Conservation (phyloP, 1,284 basidiomycete species). For the Moesziomyces antarcticus region DNA sequence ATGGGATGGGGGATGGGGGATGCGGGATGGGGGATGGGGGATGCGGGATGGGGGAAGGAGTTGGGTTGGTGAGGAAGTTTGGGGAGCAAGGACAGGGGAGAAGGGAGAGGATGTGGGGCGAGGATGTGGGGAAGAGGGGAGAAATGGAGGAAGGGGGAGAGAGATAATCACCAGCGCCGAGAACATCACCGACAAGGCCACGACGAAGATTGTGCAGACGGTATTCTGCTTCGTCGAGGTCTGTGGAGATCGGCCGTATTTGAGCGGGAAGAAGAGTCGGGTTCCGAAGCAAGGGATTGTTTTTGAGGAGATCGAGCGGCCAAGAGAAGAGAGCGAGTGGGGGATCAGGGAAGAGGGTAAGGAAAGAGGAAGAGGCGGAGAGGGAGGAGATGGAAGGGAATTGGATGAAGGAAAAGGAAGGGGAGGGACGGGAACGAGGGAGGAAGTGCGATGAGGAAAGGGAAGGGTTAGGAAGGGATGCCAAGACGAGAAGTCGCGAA, state of each 20-base stretch:
- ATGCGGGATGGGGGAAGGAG: too few species aligned
- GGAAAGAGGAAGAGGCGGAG: neutral
- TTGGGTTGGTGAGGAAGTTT: too few species aligned
- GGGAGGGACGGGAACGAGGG: neutral
- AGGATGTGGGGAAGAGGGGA: neutral
- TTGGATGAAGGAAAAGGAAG: neutral
- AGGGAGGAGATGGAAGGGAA: neutral
- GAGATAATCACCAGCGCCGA: conserved; percentile 50
- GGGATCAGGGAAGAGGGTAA: neutral
- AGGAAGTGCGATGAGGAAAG: neutral
- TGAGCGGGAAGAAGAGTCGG: neutral
- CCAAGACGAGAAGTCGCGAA: neutral
- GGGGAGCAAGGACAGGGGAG: neutral
- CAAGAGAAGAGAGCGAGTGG: neutral
- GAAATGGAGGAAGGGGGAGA: conserved; percentile 1
- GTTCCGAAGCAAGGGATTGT: neutral
- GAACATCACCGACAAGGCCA: conserved; percentile 39
- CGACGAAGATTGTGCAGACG: conserved; percentile 30
- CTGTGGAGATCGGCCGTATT: conserved; percentile 9
- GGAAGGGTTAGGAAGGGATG: conserved; percentile 22
- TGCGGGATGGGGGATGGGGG: too few species aligned
- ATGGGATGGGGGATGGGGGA: too few species aligned
- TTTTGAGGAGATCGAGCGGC: conserved; percentile 15
- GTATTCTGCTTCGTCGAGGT: conserved; percentile 11
- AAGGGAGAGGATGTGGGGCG: neutral